Evolutionary conservation across 768 basidiomycete genomes (phyloP), one percentile per base, ranked within the genome.

Genomic region (Gloeopeniophorella convolvens): DNA sequence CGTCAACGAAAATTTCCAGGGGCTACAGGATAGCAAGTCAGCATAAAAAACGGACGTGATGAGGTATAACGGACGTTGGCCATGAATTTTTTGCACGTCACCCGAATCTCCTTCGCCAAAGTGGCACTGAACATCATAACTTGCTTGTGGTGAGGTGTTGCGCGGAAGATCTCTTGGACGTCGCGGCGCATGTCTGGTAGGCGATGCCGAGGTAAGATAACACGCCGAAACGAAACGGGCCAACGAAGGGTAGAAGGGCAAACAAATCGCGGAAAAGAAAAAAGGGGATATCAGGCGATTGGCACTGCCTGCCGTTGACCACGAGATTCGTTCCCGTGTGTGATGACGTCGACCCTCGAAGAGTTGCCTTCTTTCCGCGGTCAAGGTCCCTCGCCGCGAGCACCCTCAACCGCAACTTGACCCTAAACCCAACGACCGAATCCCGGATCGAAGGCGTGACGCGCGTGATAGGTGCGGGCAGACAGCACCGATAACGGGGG

Each of bases 61-160:
- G 15, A 42, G 45, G 30, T 34, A 9, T 16, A 0, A 78, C 93
- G 57, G 62, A 97, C 96, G 65, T 90, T 95, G 27, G 89, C 89
- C 96, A 99, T 99, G 69, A 99, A 99, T 67, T 99, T 98, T 74
- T 98, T 98, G 82, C 96, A 99, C 0, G 96, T 98, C 6, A 84
- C 78, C 50, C 96, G 79, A 51, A 99, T 95, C 58, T 98, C 96
- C 75, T 99, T 98, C 50, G 91, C 83, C 54, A 99, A 72, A 1
- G 96, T 99, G 33, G 96, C 96, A 62, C 92, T 95, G 77, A 99
- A 99, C 96, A 99, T 99, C 96, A 99, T 99, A 60, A 99, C 96
- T 77, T 99, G 95, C 76, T 99, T 99, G 79, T 96, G 93, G 70
- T 96, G 95, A 43, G 96, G 96, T 16, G 96, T 98, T 15, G 91